These are phyloP conservation scores for Scheffersomyces amazonensis DNA, from an alignment of 805 yeast species.

Conservation along the genomic window DNA sequence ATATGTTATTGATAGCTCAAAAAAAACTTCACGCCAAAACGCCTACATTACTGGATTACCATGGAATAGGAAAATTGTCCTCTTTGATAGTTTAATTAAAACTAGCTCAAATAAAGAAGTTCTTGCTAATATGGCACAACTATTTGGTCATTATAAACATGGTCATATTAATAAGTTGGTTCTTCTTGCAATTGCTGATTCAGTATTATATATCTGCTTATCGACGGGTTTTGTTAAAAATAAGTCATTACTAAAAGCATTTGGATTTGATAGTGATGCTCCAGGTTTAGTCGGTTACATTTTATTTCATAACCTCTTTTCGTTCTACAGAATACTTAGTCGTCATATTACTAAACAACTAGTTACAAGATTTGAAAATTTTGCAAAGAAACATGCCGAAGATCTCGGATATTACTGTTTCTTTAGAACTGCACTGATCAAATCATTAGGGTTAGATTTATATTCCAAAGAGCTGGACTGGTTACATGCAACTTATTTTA, in stretches of 20 bases:
- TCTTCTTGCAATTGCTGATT: conserved; percentile 59
- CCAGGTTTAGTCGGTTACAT: conserved; percentile 82
- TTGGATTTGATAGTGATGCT: conserved; percentile 64
- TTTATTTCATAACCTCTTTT: conserved; percentile 77
- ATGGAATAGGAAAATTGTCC: conserved; percentile 93
- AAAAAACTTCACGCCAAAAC: conserved; percentile 92
- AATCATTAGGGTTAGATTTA: no score
- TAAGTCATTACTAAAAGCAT: conserved; percentile 68
- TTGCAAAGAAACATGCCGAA: no score
- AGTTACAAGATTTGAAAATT: no score
- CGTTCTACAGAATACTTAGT: no score
- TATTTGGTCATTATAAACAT: conserved; percentile 96
- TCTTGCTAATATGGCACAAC: conserved; percentile 94
- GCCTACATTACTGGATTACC: conserved; percentile 97
- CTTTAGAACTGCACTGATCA: no score
- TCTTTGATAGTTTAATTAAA: conserved; percentile 86
- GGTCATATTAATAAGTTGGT: conserved; percentile 82
- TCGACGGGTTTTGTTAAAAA: conserved; percentile 82
- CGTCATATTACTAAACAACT: no score
- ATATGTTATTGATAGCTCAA: conserved; percentile 92
- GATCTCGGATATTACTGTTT: no score
- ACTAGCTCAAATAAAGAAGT: conserved; percentile 76
- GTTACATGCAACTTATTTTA: no score
- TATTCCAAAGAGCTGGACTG: no score
- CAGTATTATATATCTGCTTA: conserved; percentile 61